Percentiles rank a stretch among this genome's conserved stretches.
These are phyloP conservation scores for Penicillium capsulatum DNA, from an alignment of 2,329 filamentous ascomycete genomes.

Conservation along the genomic window DNA sequence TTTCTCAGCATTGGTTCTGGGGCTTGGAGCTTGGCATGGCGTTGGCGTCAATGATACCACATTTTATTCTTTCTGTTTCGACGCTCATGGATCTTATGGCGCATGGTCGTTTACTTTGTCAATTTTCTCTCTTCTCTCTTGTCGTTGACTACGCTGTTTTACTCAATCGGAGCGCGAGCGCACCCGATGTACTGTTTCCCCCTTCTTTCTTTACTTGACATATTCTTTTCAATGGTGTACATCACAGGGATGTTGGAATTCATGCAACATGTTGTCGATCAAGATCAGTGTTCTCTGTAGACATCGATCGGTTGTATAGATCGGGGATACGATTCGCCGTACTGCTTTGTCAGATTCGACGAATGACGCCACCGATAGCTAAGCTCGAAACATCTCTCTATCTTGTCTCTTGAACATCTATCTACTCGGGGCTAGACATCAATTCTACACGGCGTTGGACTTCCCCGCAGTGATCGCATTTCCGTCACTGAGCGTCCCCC, in stretches of 20 bases:
- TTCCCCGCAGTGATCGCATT: background rate
- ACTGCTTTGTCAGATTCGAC: conserved; percentile 15
- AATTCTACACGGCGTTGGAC: no score
- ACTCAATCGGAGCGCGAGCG: background rate
- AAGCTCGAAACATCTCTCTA: background rate
- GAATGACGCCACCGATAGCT: conserved; percentile 23
- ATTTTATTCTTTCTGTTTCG: conserved; percentile 12
- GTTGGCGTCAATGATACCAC: conserved; percentile 32
- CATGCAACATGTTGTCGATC: background rate
- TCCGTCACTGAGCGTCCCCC: conserved; percentile 3
- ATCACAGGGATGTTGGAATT: conserved; percentile 22
- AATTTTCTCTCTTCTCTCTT: conserved; percentile 11
- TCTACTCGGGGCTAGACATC: background rate
- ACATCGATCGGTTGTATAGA: no score
- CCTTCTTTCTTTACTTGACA: conserved; percentile 19
- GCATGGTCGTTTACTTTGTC: conserved; percentile 1
- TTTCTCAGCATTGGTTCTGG: conserved; percentile 14
- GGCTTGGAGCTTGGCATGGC: conserved; percentile 19
- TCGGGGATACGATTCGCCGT: conserved; percentile 3
- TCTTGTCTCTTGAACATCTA: background rate
- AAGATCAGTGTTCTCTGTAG: background rate
- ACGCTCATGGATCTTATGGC: conserved; percentile 11
- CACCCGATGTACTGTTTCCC: conserved; percentile 7
- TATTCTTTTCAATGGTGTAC: conserved; percentile 26
- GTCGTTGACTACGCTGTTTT: conserved; percentile 14